These are phyloP conservation scores for Candida insectorum DNA, from an alignment of 805 yeast species.

Conservation along the genomic window DNA sequence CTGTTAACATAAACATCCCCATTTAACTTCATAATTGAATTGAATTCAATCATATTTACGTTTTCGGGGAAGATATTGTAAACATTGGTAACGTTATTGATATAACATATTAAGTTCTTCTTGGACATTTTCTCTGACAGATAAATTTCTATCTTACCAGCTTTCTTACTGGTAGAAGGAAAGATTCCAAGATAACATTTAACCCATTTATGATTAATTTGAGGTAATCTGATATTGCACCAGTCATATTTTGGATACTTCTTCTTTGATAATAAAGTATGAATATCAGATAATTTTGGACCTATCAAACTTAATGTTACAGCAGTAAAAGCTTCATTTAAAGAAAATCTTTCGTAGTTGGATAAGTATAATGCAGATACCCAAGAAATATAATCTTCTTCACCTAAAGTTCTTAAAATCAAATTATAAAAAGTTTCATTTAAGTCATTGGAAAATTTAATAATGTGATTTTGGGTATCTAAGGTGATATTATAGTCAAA, in stretches of 20 bases:
- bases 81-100: conserved; percentile 42
- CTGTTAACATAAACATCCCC: conserved; percentile 53
- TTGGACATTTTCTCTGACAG: conserved; percentile 45
- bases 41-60: conserved; percentile 53
- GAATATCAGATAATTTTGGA: conserved; percentile 52
- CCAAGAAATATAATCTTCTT: conserved; percentile 31
- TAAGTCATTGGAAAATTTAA: conserved; percentile 13
- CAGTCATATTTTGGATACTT: conserved; percentile 53
- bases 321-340: conserved; percentile 65
- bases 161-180: conserved; percentile 44
- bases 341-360: conserved; percentile 53
- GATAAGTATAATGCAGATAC: conserved; percentile 49
- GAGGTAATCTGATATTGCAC: conserved; percentile 61
- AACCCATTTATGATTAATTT: conserved; percentile 56
- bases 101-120: conserved; percentile 49
- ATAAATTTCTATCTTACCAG: conserved; percentile 55
- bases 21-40: conserved; percentile 51
- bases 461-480: conserved; percentile 4
- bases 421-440: conserved; percentile 16
- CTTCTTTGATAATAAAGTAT: conserved; percentile 49
- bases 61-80: conserved; percentile 60
- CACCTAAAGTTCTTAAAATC: conserved; percentile 20
- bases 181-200: conserved; percentile 48
- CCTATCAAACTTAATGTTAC: conserved; percentile 60
- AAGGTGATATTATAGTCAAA: conserved; percentile 33